Evolutionary conservation across 192 early-diverging fungal genomes (phyloP), one percentile per base, ranked within the genome.

Genomic region (Entomortierella beljakovae): DNA sequence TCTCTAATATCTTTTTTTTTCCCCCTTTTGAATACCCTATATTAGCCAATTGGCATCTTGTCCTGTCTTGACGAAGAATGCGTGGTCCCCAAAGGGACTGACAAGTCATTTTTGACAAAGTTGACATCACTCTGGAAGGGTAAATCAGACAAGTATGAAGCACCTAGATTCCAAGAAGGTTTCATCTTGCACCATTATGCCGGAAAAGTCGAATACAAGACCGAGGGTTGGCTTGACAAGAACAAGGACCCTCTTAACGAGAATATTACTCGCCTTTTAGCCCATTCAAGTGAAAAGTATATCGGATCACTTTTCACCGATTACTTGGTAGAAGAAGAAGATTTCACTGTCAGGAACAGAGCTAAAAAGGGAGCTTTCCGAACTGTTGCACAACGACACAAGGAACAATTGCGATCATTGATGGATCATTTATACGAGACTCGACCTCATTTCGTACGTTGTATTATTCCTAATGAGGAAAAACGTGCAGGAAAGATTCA

Each of bases 211-310:
- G 96, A 98, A 71, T 99, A 99, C 73, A 90, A 85, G 66, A 93
- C 91, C 3, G 69, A 84, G 11, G 96, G 95, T 34, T 99, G 97
- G 97, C 84, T 99, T 6, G 94, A 99, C 83, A 98, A 98, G 87
- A 99, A 99, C 89, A 98, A 97, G 82, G 98, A 99, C 73, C 97
- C 94, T 16, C 87, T 99, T 59, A 98, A 99, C 80, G 97, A 98
- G 75, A 94, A 94, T 81, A 86, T 98, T 33, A 97, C 97, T 0
- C 85, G 91, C 29, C 81, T 98, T 37, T 75, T 99, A 31, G 95
- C 95, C 34, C 85, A 88, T 35, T 97, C 96, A 28, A 82, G 87
- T 13, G 91, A 97, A 69, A 86, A 86, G 52, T 96, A 92, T 70
- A 80, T 99, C 37, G 89, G 90, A 16, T 80, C 77, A 20, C 84